phyloP scores from a whole-genome alignment of 768 basidiomycete species.

The Pulveroboletus sp. region DNA sequence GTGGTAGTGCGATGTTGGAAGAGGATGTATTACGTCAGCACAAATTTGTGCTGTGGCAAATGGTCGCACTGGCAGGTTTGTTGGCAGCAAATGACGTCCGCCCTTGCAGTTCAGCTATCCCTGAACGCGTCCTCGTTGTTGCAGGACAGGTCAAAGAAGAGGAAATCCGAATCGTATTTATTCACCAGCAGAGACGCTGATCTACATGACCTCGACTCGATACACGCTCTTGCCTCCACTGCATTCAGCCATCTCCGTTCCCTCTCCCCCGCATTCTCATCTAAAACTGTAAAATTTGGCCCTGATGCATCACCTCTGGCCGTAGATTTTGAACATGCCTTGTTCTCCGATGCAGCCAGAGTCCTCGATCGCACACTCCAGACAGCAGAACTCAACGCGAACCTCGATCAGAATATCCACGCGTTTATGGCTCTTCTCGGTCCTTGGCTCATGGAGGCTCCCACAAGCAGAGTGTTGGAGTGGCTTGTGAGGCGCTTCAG shows the following conservation, averaged over 20 bases:
- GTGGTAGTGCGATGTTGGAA: too few relatives aligned
- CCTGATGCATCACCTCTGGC: constrained; percentile 14
- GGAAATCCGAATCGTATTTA: constrained; percentile 74
- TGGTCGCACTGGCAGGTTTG: neutral
- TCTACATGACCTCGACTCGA: constrained; percentile 80
- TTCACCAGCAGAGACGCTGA: constrained; percentile 81
- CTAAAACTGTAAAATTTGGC: constrained; percentile 10
- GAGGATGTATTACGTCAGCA: neutral
- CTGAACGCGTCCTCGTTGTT: constrained; percentile 67
- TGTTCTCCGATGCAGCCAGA: constrained; percentile 81
- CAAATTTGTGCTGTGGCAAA: neutral
- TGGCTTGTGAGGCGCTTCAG: constrained; percentile 94
- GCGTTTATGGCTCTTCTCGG: constrained; percentile 68
- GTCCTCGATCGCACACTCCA: constrained; percentile 75
- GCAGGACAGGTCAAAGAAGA: constrained; percentile 56
- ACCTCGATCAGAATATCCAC: constrained; percentile 58
- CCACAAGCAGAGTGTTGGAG: constrained; percentile 80
- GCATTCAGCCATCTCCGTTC: constrained; percentile 68
- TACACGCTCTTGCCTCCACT: constrained; percentile 75
- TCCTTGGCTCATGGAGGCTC: constrained; percentile 74
- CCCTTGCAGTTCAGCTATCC: constrained; percentile 82
- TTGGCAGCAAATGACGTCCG: constrained; percentile 44
- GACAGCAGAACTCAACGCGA: constrained; percentile 52
- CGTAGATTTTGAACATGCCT: constrained; percentile 53
- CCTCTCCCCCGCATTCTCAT: constrained; percentile 49